These are phyloP conservation scores for Pilobolus umbonatus DNA, from an alignment of 192 early-diverging fungal species.

Conservation along the genomic window DNA sequence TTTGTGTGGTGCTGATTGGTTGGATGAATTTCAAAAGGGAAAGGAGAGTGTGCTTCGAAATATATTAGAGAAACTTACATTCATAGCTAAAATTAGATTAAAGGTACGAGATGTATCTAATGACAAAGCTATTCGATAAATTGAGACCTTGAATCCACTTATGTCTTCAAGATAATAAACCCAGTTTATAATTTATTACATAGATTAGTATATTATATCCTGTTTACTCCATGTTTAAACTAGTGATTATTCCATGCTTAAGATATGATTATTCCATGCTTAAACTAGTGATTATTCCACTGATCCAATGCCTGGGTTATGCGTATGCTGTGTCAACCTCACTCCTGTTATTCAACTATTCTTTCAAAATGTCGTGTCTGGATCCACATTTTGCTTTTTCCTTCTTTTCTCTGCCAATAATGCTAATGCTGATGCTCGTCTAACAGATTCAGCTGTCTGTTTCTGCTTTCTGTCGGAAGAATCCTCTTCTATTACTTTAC, in stretches of 20 bases:
- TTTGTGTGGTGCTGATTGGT: constrained; percentile 8
- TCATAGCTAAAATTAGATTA: constrained; percentile 15
- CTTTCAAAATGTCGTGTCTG: too few relatives aligned
- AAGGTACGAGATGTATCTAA: constrained; percentile 7
- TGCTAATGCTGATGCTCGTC: not conserved
- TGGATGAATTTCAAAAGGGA: constrained; percentile 11
- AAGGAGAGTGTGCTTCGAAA: constrained; percentile 1
- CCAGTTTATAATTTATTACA: too few relatives aligned
- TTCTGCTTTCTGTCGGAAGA: not conserved
- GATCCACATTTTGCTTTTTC: too few relatives aligned
- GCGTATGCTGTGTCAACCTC: not conserved
- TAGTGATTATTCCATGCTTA: too few relatives aligned
- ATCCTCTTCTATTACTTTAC: not conserved
- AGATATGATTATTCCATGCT: too few relatives aligned
- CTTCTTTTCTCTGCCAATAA: not conserved
- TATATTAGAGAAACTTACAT: constrained; percentile 9
- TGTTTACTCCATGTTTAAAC: too few relatives aligned
- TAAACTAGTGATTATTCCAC: too few relatives aligned
- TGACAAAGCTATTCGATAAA: constrained; percentile 2
- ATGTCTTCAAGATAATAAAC: too few relatives aligned
- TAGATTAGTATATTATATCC: too few relatives aligned
- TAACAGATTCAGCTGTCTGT: not conserved
- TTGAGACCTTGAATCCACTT: not conserved
- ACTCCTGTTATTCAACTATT: too few relatives aligned
- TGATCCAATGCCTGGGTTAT: too few relatives aligned